Conservation (phyloP, 2,329 filamentous ascomycete genomes). For the Pseudocercospora cruenta region DNA sequence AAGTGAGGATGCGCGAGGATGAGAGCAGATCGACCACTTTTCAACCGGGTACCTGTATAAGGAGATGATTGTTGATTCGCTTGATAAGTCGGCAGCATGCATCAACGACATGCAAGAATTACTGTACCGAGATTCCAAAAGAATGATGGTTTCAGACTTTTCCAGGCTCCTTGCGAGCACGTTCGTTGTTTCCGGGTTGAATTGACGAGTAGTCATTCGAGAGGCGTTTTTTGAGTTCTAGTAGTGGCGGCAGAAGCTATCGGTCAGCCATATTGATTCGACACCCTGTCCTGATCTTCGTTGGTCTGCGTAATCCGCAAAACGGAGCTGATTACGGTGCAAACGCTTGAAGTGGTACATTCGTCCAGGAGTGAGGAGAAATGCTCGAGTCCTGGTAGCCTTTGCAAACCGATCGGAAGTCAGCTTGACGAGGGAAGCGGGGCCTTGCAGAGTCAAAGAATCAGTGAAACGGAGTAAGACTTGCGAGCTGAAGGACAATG, state of each 20-base stretch:
- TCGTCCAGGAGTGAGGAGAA: background rate
- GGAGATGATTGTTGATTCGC: background rate
- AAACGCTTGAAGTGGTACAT: background rate
- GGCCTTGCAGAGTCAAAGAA: no score
- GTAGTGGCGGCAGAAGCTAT: background rate
- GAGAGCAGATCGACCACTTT: background rate
- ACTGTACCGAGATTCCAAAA: background rate
- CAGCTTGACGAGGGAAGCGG: no score
- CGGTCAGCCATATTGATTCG: background rate
- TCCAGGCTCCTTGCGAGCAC: background rate
- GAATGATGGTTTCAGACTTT: background rate
- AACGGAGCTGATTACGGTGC: background rate
- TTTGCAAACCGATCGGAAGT: no score
- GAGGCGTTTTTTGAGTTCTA: background rate
- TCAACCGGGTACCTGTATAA: background rate
- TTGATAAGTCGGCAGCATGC: background rate
- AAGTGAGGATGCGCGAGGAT: background rate
- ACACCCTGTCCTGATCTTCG: background rate
- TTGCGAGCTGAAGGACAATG: no score
- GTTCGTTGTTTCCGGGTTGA: background rate
- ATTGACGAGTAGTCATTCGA: background rate
- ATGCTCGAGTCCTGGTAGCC: no score
- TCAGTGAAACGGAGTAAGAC: no score
- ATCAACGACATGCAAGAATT: background rate
- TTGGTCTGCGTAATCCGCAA: background rate